A percentile compares a stretch with the other conserved stretches of the same genome.
These are phyloP conservation scores for Cucurbita argyrosperma DNA, from an alignment of 306 rosid genomes.

Conservation along the genomic window DNA sequence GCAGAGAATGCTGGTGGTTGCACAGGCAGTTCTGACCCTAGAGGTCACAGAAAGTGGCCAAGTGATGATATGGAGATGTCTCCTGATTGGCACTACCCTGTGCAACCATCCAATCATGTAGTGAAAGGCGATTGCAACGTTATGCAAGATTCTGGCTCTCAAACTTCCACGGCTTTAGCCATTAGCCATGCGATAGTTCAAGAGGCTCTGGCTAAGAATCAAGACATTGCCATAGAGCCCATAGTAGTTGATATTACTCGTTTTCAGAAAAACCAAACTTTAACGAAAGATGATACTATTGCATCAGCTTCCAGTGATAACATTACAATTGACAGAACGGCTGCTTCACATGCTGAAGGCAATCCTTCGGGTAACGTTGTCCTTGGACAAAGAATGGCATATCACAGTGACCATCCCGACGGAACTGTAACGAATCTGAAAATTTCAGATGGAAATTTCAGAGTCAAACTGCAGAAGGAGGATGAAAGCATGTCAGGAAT, in stretches of 20 bases:
- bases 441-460: slow-evolving; percentile 32
- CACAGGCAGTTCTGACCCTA: slow-evolving; percentile 23
- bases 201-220: slow-evolving; percentile 31
- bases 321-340: slow-evolving; percentile 14
- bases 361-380: slow-evolving; percentile 22
- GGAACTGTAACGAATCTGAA: slow-evolving; percentile 27
- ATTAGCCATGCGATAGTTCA: slow-evolving; percentile 26
- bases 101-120: slow-evolving; percentile 30
- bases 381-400: slow-evolving; percentile 34
- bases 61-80: slow-evolving; percentile 47
- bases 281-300: slow-evolving; percentile 18
- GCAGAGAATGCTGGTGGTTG: slow-evolving; percentile 29
- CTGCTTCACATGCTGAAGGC: slow-evolving; percentile 17
- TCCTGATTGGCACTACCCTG: slow-evolving; percentile 72
- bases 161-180: slow-evolving; percentile 21
- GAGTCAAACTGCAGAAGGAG: slow-evolving; percentile 22
- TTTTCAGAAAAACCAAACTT: slow-evolving; percentile 17
- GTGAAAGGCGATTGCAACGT: slow-evolving; percentile 36
- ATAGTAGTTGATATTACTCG: slow-evolving; percentile 22
- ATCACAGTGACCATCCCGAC: slow-evolving; percentile 33
- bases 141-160: slow-evolving; percentile 27
- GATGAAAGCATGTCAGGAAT: slow-evolving; percentile 34
- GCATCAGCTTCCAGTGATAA: slow-evolving; percentile 24
- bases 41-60: slow-evolving; percentile 51
- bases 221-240: slow-evolving; percentile 26